Evolutionary conservation across 208 protist species (phyloP).

Genomic region (Trichomonas vaginalis): DNA sequence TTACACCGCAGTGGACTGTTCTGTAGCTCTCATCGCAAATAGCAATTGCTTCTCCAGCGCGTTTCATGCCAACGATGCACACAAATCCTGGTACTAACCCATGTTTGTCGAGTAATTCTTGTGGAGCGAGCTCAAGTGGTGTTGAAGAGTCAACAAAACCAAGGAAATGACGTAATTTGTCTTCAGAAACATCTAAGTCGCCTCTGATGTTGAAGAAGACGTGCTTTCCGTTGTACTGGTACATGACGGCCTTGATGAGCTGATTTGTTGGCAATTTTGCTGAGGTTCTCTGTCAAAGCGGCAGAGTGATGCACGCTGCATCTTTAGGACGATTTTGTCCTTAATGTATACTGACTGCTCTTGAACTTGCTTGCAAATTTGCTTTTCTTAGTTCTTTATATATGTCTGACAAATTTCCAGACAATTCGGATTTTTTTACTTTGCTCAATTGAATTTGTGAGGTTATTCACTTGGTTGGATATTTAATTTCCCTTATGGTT

Average conservation of each 20-base stretch:
- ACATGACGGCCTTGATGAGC: background rate
- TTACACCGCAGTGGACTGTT: background rate
- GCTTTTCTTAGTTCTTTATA: background rate
- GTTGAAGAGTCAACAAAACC: background rate
- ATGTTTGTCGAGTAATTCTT: background rate
- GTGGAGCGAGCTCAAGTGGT: background rate
- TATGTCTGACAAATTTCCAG: too few species aligned
- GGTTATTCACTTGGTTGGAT: too few species aligned
- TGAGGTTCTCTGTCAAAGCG: background rate
- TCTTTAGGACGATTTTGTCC: background rate
- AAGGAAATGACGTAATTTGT: background rate
- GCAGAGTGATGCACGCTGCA: background rate
- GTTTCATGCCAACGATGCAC: background rate
- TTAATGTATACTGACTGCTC: background rate
- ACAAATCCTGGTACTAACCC: background rate
- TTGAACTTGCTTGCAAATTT: background rate
- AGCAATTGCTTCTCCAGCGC: background rate
- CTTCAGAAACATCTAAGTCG: conserved; percentile 3
- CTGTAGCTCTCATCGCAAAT: background rate
- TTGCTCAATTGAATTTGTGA: too few species aligned
- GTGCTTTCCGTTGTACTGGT: background rate
- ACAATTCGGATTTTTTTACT: too few species aligned
- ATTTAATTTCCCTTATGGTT: too few species aligned
- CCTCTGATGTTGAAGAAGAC: conserved; percentile 3
- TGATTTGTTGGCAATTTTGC: background rate